Base-by-base conservation (phyloP, 2,329 filamentous ascomycete species). In the Fusarium sp. region DNA sequence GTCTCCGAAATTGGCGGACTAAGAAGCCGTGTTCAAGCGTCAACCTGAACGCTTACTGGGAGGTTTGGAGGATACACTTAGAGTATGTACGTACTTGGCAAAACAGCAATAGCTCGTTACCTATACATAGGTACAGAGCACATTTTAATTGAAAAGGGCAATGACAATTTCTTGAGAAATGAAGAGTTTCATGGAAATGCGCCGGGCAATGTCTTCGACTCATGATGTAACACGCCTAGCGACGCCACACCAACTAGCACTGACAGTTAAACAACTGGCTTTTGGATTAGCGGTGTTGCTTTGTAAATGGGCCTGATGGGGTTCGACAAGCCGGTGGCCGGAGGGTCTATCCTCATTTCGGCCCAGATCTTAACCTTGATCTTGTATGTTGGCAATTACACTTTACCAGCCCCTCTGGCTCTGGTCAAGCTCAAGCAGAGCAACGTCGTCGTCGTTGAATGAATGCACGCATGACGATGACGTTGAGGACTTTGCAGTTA, bases 11-110 rank as follows among this genome's bases (percentile, higher is more conserved):
- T 48, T 12, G 21, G 28, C 38, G 57, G 49, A 61, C 35, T 23
- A 49, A 24, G 24, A 31, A 35, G 29, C 37, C 37, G 38, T 29
- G n/a, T 24, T 42, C 21, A 20, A 57, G 58, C 49, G 37, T 48
- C 49, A 16, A 42, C 20, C 31, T 39, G 48, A 47, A 49, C 37
- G 38, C 41, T 60, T 42, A 47, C 44, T n/a, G 26, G 23, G 38
- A 57, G 48, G 46, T 38, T 56, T 49, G 56, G 49, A 49, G 42
- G 50, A 66, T 69, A 62, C 43, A 68, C 61, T 69, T 69, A 57
- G 66, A 61, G 61, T 63, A 66, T 69, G 66, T 66, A 69, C 53
- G 63, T 70, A 60, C 63, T 70, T 70, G 63, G 67, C 67, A 70
- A 59, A 69, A 53, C 57, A 53, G 50, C 60, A 69, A 62, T 69